Conservation (phyloP, 257 asterid genomes). For the Solanum ahanhuiri region DNA sequence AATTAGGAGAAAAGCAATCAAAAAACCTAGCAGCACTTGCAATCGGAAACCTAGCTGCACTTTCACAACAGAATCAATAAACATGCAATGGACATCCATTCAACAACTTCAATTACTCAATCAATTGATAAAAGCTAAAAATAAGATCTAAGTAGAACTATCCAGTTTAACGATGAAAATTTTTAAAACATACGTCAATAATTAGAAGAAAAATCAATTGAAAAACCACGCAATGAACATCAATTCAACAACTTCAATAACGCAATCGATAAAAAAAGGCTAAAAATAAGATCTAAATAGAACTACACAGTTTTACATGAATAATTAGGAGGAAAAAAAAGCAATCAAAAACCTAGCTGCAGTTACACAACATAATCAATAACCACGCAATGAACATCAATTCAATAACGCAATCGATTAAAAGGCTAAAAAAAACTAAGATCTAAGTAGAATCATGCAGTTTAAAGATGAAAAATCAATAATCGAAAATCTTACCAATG, state of each 20-base stretch:
- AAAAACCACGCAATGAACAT: background rate
- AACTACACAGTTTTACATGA: background rate
- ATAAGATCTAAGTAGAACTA: background rate
- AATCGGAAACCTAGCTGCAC: background rate
- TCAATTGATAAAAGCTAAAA: background rate
- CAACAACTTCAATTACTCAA: background rate
- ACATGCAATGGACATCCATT: background rate
- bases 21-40: background rate
- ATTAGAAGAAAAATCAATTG: background rate
- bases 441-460: background rate
- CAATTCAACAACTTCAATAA: background rate
- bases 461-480: background rate
- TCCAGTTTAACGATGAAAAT: background rate
- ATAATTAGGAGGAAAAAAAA: background rate
- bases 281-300: background rate
- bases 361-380: background rate
- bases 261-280: background rate
- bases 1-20: background rate
- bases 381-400: background rate
- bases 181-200: background rate
- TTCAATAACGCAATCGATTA: background rate
- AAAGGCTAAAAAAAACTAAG: background rate
- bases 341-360: background rate
- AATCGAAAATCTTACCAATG: background rate
- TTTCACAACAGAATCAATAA: background rate